Evolutionary conservation across 1,284 basidiomycete species (phyloP).

Genomic region (Puccinia sorghi): DNA sequence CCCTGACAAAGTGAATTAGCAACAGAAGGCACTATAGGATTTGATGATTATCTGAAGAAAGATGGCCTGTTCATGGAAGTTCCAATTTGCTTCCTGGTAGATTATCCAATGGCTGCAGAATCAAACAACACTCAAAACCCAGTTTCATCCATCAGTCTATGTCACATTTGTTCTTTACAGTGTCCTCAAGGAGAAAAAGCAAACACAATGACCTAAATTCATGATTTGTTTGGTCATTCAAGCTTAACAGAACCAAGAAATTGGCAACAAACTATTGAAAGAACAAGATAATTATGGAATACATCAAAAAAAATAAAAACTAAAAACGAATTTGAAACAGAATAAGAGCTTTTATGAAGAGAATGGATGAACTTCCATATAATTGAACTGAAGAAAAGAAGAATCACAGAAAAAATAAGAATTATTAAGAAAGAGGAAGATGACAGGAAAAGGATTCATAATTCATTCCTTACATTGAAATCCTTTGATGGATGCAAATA

Average conservation of each 20-base stretch:
- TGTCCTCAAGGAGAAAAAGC: neutral
- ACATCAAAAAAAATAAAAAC: neutral
- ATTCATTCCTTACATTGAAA: conserved; percentile 27
- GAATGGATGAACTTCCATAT: neutral
- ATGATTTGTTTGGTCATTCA: neutral
- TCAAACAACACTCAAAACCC: conserved; percentile 11
- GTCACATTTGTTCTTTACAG: neutral
- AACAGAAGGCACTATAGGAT: neutral
- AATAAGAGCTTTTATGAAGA: neutral
- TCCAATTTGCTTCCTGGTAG: neutral
- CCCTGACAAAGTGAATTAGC: conserved; percentile 8
- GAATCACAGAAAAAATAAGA: neutral
- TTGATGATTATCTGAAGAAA: neutral
- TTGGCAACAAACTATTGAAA: neutral
- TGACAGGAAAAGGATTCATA: neutral
- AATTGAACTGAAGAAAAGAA: neutral
- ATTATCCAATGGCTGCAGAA: conserved; percentile 16
- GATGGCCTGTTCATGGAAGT: neutral
- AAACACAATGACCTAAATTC: neutral
- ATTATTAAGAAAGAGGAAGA: neutral
- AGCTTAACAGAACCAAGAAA: neutral
- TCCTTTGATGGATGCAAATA: conserved; percentile 58
- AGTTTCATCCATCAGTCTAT: neutral
- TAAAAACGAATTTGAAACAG: neutral
- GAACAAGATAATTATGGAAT: neutral